Percentiles rank a stretch among this genome's conserved stretches.
These are phyloP conservation scores for Fusarium irregulare DNA, from an alignment of 2,329 filamentous ascomycete species.

Conservation along the genomic window DNA sequence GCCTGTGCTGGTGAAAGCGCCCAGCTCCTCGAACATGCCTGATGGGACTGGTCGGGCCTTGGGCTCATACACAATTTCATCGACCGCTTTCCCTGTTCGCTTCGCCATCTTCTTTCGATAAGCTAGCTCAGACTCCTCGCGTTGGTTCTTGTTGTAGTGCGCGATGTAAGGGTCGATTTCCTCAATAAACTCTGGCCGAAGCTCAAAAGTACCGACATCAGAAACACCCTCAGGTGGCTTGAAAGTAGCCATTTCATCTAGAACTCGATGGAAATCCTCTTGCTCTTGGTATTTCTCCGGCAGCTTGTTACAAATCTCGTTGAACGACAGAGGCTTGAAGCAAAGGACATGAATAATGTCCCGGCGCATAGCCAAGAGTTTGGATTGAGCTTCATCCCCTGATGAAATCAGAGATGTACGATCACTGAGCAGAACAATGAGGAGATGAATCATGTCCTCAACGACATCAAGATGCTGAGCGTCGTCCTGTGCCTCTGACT, in stretches of 20 bases:
- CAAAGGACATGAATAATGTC: conserved; percentile 95
- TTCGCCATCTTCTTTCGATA: conserved; percentile 90
- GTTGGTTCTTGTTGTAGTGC: conserved; percentile 96
- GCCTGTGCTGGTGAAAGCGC: conserved; percentile 83
- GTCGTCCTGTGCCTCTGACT: conserved; percentile 83
- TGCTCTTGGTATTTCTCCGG: conserved; percentile 91
- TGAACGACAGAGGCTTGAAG: conserved; percentile 96
- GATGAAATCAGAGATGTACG: conserved; percentile 80
- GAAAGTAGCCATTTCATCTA: conserved; percentile 90
- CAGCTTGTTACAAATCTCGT: conserved; percentile 86
- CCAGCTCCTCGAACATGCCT: conserved; percentile 80
- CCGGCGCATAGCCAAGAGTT: conserved; percentile 79
- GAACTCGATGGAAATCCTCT: conserved; percentile 85
- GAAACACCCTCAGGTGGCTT: conserved; percentile 90
- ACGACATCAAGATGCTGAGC: conserved; percentile 89
- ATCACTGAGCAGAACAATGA: conserved; percentile 92
- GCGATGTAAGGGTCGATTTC: conserved; percentile 95
- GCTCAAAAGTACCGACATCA: conserved; percentile 92
- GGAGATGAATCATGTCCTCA: conserved; percentile 93
- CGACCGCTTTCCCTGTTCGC: conserved; percentile 81
- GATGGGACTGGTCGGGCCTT: conserved; percentile 79
- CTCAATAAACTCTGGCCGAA: conserved; percentile 86
- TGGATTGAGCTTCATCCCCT: conserved; percentile 72
- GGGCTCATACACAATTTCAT: conserved; percentile 93
- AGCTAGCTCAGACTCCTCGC: conserved; percentile 91